Evolutionary conservation across 2,329 filamentous ascomycete species (phyloP).

Genomic region (Stemphylium lycopersici): DNA sequence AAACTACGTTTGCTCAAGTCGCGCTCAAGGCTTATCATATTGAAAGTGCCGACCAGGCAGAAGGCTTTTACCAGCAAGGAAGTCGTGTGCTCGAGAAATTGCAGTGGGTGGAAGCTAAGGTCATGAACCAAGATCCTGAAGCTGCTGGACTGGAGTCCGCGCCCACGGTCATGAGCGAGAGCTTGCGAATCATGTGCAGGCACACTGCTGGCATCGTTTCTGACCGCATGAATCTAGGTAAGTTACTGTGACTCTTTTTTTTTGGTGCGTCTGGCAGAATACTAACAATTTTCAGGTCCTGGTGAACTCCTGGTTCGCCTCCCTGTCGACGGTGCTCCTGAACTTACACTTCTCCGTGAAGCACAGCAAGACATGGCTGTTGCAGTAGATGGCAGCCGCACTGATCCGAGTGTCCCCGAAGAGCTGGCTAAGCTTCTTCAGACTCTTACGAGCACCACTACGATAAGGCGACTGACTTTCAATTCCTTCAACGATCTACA

Average conservation of each 20-base stretch:
- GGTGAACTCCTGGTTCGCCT: constrained; percentile 56
- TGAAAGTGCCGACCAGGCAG: constrained; percentile 61
- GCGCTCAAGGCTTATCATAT: constrained; percentile 70
- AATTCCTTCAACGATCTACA: constrained; percentile 66
- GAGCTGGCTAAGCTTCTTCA: constrained; percentile 70
- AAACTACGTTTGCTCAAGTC: constrained; percentile 74
- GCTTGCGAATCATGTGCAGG: constrained; percentile 75
- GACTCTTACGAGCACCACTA: constrained; percentile 62
- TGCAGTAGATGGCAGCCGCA: constrained; percentile 62
- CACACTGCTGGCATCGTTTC: constrained; percentile 79
- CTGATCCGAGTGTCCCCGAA: constrained; percentile 56
- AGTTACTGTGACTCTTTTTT: constrained; percentile 20
- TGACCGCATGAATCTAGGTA: constrained; percentile 79
- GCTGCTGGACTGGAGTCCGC: constrained; percentile 62
- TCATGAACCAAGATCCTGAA: constrained; percentile 73
- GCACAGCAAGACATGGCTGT: constrained; percentile 79
- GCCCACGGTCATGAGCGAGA: constrained; percentile 76
- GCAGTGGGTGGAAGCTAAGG: constrained; percentile 69
- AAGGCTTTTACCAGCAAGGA: constrained; percentile 48
- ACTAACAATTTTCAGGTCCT: constrained; percentile 34
- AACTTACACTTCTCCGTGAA: constrained; percentile 60
- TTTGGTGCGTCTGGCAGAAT: neutral
- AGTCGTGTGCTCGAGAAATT: constrained; percentile 53
- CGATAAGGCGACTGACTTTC: constrained; percentile 70
- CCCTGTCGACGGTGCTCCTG: constrained; percentile 47